These are phyloP conservation scores for Hibiscus trionum DNA, from an alignment of 345 rosid genomes.

Conservation along the genomic window DNA sequence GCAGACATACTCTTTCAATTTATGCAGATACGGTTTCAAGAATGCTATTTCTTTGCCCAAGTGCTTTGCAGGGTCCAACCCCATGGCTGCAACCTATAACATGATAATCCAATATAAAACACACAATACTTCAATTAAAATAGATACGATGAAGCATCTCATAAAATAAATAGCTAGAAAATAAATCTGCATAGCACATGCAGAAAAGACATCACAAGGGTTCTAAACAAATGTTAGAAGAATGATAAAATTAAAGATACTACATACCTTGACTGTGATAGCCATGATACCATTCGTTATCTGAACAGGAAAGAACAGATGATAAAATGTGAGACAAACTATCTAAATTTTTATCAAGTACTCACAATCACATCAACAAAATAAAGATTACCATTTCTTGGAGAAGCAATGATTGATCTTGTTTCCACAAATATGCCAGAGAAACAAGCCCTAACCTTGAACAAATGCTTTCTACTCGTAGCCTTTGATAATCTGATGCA, in stretches of 20 bases:
- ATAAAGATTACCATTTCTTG: conserved; percentile 71
- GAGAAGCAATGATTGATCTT: conserved; percentile 91
- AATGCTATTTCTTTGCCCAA: conserved; percentile 75
- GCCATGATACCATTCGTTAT: conserved; percentile 63
- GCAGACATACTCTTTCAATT: conserved; percentile 72
- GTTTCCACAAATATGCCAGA: conserved; percentile 94
- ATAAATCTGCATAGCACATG: neutral
- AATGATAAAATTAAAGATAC: neutral
- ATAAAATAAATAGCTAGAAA: neutral
- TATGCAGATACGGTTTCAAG: conserved; percentile 63
- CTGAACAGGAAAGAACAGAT: conserved; percentile 31
- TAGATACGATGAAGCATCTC: neutral
- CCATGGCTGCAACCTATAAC: conserved; percentile 82
- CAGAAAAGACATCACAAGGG: neutral
- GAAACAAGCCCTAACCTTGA: conserved; percentile 99
- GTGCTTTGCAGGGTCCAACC: conserved; percentile 81
- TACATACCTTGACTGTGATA: conserved; percentile 70
- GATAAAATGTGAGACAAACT: conserved; percentile 10
- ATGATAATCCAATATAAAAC: neutral
- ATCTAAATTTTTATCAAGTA: conserved; percentile 1
- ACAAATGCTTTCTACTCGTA: conserved; percentile 92
- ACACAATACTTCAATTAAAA: neutral
- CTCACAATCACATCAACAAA: conserved; percentile 4
- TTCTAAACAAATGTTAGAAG: neutral
- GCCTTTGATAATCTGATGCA: conserved; percentile 92